phyloP scores from a whole-genome alignment of 1,139 yeast genomes.

The Magnusiomyces suaveolens region DNA sequence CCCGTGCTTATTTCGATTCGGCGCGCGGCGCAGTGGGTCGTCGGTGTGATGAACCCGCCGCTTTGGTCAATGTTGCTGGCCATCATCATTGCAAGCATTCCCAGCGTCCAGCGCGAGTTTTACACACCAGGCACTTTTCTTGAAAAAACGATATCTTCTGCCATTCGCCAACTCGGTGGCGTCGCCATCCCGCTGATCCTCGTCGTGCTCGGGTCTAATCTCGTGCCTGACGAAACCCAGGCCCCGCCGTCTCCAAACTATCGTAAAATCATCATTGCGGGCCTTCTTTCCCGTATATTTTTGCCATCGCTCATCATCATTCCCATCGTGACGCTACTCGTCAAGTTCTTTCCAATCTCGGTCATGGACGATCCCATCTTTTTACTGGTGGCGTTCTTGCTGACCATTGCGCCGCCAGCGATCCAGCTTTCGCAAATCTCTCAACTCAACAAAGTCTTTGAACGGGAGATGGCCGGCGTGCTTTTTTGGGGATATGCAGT shows the following conservation, averaged over 20 bases:
- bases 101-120: conserved; percentile 54
- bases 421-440: conserved; percentile 76
- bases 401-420: conserved; percentile 77
- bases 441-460: conserved; percentile 65
- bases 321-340: conserved; percentile 58
- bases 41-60: conserved; percentile 82
- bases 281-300: conserved; percentile 67
- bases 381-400: conserved; percentile 61
- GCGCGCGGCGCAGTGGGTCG: conserved; percentile 20
- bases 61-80: conserved; percentile 84
- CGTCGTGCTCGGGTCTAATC: conserved; percentile 50
- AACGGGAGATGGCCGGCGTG: conserved; percentile 79
- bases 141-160: conserved; percentile 65
- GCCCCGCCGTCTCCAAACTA: conserved; percentile 46
- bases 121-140: conserved; percentile 57
- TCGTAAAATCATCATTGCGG: conserved; percentile 51
- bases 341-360: conserved; percentile 55
- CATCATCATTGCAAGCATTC: conserved; percentile 72
- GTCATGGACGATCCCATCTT: conserved; percentile 80
- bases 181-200: conserved; percentile 78
- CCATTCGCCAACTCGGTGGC: conserved; percentile 70
- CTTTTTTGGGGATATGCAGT: conserved; percentile 78
- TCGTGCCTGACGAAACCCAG: conserved; percentile 32
- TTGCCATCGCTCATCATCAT: conserved; percentile 58
- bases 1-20: neutral